phyloP scores from a whole-genome alignment of 345 rosid species.

The Euphorbia tirucalli region DNA sequence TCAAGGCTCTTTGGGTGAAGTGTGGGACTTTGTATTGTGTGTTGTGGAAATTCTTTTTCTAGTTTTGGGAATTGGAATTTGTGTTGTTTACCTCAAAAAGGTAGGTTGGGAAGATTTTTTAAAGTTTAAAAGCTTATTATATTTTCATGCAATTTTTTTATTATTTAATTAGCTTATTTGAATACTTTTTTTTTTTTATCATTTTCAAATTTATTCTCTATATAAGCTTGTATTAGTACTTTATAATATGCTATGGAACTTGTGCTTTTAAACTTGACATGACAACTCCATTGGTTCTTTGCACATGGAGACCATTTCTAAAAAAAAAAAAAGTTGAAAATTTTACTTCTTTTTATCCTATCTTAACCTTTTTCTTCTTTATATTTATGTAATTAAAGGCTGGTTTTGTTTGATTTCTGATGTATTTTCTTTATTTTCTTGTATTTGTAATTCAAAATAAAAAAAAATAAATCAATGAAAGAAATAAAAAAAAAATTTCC shows the following conservation, averaged over 20 bases:
- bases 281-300: conserved; percentile 23
- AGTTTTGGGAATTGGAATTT: conserved; percentile 45
- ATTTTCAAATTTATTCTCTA: not conserved
- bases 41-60: conserved; percentile 29
- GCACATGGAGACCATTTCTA: conserved; percentile 34
- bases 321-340: conserved; percentile 1
- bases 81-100: conserved; percentile 19
- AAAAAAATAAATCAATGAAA: too few species aligned
- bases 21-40: conserved; percentile 36
- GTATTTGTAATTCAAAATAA: too few species aligned
- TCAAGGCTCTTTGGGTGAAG: conserved; percentile 41
- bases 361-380: not conserved
- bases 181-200: not conserved
- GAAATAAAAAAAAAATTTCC: too few species aligned
- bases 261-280: conserved; percentile 16
- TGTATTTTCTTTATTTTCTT: too few species aligned
- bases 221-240: not conserved
- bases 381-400: not conserved
- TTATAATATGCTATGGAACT: conserved; percentile 1
- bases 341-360: not conserved
- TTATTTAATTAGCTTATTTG: not conserved
- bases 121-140: not conserved
- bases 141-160: not conserved
- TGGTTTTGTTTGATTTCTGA: too few species aligned
- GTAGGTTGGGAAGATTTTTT: conserved; percentile 9